These are phyloP conservation scores for Tolypocladium tundrense DNA, from an alignment of 2,329 filamentous ascomycete species.

Conservation along the genomic window DNA sequence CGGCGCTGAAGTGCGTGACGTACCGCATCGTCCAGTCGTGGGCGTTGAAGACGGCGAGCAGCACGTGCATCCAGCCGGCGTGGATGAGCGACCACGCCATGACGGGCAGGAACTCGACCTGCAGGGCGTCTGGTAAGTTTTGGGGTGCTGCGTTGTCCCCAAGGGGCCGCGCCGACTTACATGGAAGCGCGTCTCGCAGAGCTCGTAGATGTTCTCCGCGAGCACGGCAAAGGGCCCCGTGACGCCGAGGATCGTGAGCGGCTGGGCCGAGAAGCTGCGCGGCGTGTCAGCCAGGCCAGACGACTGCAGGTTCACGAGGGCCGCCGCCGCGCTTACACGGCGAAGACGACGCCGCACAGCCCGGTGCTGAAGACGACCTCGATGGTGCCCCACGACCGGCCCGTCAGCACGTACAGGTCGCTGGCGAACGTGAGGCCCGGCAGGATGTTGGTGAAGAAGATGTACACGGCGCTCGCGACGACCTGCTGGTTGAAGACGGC, in stretches of 20 bases:
- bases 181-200: slow-evolving; percentile 45
- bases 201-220: slow-evolving; percentile 52
- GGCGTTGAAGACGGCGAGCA: slow-evolving; percentile 55
- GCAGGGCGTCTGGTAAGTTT: neutral
- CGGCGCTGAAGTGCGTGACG: slow-evolving; percentile 55
- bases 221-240: slow-evolving; percentile 59
- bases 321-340: slow-evolving; percentile 28
- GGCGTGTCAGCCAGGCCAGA: neutral
- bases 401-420: slow-evolving; percentile 52
- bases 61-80: slow-evolving; percentile 53
- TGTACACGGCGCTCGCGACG: slow-evolving; percentile 52
- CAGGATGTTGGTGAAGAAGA: slow-evolving; percentile 58
- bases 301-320: too few relatives aligned
- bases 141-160: too few relatives aligned
- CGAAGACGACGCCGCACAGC: slow-evolving; percentile 52
- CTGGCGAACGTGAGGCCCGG: slow-evolving; percentile 59
- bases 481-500: slow-evolving; percentile 52
- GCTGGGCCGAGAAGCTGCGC: slow-evolving; percentile 43
- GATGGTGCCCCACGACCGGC: slow-evolving; percentile 54
- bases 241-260: slow-evolving; percentile 54
- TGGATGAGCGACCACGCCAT: slow-evolving; percentile 61
- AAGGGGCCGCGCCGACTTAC: slow-evolving; percentile 20
- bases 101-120: slow-evolving; percentile 52
- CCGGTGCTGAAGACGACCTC: slow-evolving; percentile 59
- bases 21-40: slow-evolving; percentile 64